Base-by-base conservation (phyloP, 2,329 filamentous ascomycete species). In the Penicillium sp. region DNA sequence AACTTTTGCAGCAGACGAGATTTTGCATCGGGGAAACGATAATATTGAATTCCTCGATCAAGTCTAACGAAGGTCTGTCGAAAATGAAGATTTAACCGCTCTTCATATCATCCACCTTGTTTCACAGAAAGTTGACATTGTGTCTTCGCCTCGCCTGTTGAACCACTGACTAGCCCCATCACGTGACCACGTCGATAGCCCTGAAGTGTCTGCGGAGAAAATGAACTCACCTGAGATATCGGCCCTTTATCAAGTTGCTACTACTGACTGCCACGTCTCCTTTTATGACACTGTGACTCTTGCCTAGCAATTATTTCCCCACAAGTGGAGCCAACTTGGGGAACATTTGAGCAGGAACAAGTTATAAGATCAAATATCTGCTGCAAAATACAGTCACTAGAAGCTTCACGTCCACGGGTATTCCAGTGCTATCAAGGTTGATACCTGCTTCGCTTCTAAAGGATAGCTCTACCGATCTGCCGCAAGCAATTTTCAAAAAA, bases 171-270 rank as follows among this genome's bases (percentile, higher is more conserved):
- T 44, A 40, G 25, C 11, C 11, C 4, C 7, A 28, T 33, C 49
- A 51, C 49, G 36, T 51, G 49, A 51, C 31, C 14, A 5, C 3
- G 13, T 22, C 14, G 44, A 47, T 43, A 47, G 44, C 49, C 49
- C 49, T 51, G 44, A 47, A 22, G 38, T 28, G 38, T 40, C 24
- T 11, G 39, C 22, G 39, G 39, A 41, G 39, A 27, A 5, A n/a
- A 25, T 16, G 14, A 27, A 41, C 22, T 16, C 22, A 24, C 2
- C 33, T 36, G 16, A 18, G 33, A 36, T 36, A 36, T 36, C 33
- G 30, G 33, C 16, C 4, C 16, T 20, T 36, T 20, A 36, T 36
- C 33, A 22, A 20, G 14, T 38, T 9, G 20, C 18, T 38, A 38
- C 18, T 38, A 20, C 16, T 38, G 18, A 20, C 4, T 3, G 1